Evolutionary conservation across 192 early-diverging fungal genomes (phyloP), one percentile per base, ranked within the genome.

Genomic region (Podila epigama): DNA sequence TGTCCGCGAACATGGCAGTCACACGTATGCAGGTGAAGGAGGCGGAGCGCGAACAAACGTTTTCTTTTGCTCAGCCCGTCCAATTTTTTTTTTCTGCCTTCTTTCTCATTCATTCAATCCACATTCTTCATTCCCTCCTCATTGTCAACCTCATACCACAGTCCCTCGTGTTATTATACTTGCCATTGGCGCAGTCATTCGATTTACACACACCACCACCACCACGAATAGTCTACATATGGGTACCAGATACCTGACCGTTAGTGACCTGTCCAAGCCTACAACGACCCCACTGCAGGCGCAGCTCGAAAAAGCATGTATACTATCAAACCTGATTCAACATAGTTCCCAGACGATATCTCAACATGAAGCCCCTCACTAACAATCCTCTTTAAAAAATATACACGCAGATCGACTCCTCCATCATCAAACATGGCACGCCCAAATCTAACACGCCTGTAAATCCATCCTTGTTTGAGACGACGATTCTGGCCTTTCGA

Each of bases 401-500:
- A n/a, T 56, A n/a, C n/a, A n/a, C n/a, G n/a, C n/a, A 25, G 20
- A 41, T 41, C 32, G 28, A 40, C 15, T 41, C 22, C 13, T 33
- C 29, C 12, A 36, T 34, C 32, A 75, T 34, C 20, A 50, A 54
- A 37, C n/a, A n/a, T n/a, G 66, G 66, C 5, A 51, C 48, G 20
- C 52, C 73, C 29, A 52, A 66, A 1, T n/a, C n/a, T n/a, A n/a
- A n/a, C n/a, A 59, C 60, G 53, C 16, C 20, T 20, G 10, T 3
- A 58, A 66, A 22, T 52, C 22, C 3, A 25, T 56, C 1, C 34
- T n/a, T 63, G 8, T 77, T 77, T 34, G 73, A 77, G 39, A 63
- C 51, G 35, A 77, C 50, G 20, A 55, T 77, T 2, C 34, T 77
- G 15, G 73, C 73, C 12, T 77, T 77, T 31, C 54, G 73, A n/a